Percentiles rank a stretch among this genome's conserved stretches.
Evolutionary conservation across 2,329 filamentous ascomycete species (phyloP).

Genomic region (Sphaerostilbella broomeana): DNA sequence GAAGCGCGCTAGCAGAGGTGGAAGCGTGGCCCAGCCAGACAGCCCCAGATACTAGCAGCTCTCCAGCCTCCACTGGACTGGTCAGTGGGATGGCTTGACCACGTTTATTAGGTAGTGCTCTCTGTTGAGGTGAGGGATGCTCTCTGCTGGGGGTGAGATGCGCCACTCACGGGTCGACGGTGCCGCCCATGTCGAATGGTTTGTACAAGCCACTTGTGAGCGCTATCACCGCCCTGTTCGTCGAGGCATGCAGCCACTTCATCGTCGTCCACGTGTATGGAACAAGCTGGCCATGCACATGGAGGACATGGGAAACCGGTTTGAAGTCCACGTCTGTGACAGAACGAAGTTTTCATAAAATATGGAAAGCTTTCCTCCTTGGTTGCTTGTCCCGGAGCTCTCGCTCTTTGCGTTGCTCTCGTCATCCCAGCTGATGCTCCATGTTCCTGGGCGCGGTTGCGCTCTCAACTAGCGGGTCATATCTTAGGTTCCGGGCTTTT

Average conservation of each 20-base stretch:
- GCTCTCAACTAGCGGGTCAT: conserved; percentile 11
- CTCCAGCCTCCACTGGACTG: conserved; percentile 11
- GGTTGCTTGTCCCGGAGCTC: too few species aligned
- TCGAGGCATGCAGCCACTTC: conserved; percentile 12
- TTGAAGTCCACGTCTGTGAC: neutral
- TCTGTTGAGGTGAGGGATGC: conserved; percentile 9
- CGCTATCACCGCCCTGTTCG: conserved; percentile 8
- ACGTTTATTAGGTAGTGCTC: conserved; percentile 12
- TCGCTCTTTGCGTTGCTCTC: too few species aligned
- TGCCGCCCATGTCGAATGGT: conserved; percentile 8
- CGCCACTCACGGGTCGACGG: conserved; percentile 14
- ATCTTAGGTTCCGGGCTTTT: conserved; percentile 5
- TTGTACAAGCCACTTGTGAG: conserved; percentile 11
- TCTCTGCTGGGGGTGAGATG: conserved; percentile 8
- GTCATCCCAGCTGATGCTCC: too few species aligned
- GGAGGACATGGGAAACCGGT: neutral
- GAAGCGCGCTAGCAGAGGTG: conserved; percentile 11
- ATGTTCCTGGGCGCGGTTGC: too few species aligned
- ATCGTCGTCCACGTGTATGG: conserved; percentile 9
- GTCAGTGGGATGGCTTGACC: conserved; percentile 4
- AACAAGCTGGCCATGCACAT: conserved; percentile 1
- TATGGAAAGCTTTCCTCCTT: too few species aligned
- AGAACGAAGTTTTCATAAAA: too few species aligned
- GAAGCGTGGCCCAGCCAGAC: conserved; percentile 7
- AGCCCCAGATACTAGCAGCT: conserved; percentile 11